phyloP scores from a whole-genome alignment of 2,329 filamentous ascomycete genomes.

The Bipolaris cookei region DNA sequence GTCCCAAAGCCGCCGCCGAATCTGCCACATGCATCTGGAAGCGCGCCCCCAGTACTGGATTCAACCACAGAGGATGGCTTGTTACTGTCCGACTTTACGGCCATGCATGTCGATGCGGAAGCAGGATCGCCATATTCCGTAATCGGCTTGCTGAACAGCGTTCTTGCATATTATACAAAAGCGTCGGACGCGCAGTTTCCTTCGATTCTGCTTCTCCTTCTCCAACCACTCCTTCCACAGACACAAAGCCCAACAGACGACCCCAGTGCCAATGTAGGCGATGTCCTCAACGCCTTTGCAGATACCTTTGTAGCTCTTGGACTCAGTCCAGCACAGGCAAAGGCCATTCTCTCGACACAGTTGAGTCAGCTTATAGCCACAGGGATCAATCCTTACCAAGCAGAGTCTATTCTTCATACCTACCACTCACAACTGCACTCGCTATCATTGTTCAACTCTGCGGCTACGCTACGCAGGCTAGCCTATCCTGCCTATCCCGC shows the following conservation, averaged over 20 bases:
- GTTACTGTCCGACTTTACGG: slow-evolving; percentile 47
- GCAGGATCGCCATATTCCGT: slow-evolving; percentile 48
- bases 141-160: slow-evolving; percentile 51
- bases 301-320: slow-evolving; percentile 50
- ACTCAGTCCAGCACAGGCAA: slow-evolving; percentile 48
- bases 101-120: slow-evolving; percentile 44
- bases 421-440: slow-evolving; percentile 64
- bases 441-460: slow-evolving; percentile 57
- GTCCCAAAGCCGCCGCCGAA: slow-evolving; percentile 21
- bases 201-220: slow-evolving; percentile 54
- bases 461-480: slow-evolving; percentile 62
- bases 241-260: slow-evolving; percentile 44
- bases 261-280: slow-evolving; percentile 35
- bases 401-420: slow-evolving; percentile 61
- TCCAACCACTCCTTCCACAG: slow-evolving; percentile 54
- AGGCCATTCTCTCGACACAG: slow-evolving; percentile 49
- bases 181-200: slow-evolving; percentile 56
- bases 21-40: slow-evolving; percentile 32
- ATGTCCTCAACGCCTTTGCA: slow-evolving; percentile 48
- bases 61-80: slow-evolving; percentile 37
- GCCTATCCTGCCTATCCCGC: slow-evolving; percentile 62
- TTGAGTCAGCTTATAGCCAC: slow-evolving; percentile 51
- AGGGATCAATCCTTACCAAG: slow-evolving; percentile 58
- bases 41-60: slow-evolving; percentile 34
- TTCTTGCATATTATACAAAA: slow-evolving; percentile 52